A percentile compares a stretch with the other conserved stretches of the same genome.
Evolutionary conservation across 164 flowering plant species (phyloP).

Genomic region (Magnolia kwangsiensis): DNA sequence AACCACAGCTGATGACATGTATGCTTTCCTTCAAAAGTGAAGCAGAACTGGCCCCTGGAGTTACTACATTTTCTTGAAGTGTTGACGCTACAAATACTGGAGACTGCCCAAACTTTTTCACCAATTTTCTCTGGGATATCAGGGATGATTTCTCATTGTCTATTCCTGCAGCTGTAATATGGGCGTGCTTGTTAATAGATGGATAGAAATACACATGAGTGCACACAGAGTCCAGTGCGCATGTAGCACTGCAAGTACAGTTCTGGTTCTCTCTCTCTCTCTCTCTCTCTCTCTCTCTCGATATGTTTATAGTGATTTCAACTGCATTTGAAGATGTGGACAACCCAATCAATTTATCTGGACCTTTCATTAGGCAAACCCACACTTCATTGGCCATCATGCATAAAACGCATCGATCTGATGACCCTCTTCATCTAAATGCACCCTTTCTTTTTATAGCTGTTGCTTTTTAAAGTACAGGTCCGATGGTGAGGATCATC

Average conservation of each 20-base stretch:
- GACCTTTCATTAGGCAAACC: too few relatives aligned
- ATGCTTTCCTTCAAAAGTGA: conserved; percentile 64
- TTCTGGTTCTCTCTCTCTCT: background rate
- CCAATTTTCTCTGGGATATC: conserved; percentile 45
- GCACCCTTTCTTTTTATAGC: too few relatives aligned
- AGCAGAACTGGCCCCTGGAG: conserved; percentile 38
- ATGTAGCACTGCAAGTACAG: background rate
- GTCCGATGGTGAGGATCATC: too few relatives aligned
- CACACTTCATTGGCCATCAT: too few relatives aligned
- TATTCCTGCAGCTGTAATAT: conserved; percentile 25
- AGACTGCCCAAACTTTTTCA: conserved; percentile 68
- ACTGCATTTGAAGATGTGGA: background rate
- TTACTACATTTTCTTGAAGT: conserved; percentile 48
- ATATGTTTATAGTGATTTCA: background rate
- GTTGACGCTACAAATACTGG: conserved; percentile 61
- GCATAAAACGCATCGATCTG: too few relatives aligned
- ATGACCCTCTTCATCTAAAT: too few relatives aligned
- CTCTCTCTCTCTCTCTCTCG: background rate
- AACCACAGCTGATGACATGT: conserved; percentile 71
- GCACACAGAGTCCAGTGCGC: background rate
- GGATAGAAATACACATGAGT: background rate
- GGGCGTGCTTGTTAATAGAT: background rate
- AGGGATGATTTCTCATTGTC: conserved; percentile 42
- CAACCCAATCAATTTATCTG: background rate
- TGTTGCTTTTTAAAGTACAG: too few relatives aligned